These are phyloP conservation scores for Orobanche coerulescens DNA, from an alignment of 257 asterid genomes.

Conservation along the genomic window DNA sequence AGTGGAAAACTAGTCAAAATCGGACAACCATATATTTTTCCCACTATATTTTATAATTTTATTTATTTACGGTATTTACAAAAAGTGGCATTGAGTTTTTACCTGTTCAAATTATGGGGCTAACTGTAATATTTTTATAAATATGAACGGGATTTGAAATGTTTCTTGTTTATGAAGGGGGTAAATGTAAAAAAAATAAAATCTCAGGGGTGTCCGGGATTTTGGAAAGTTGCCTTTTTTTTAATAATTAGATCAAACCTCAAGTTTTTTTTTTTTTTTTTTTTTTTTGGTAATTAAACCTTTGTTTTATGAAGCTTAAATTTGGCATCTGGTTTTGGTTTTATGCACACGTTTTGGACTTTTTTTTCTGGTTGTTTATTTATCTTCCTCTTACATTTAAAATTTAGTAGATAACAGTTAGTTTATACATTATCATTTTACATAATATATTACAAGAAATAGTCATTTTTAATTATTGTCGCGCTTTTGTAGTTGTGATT, in stretches of 20 bases:
- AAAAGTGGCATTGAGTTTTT: no score
- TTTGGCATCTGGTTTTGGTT: background rate
- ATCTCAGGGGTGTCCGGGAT: no score
- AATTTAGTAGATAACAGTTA: background rate
- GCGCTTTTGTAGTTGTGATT: background rate
- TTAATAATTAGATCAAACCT: no score
- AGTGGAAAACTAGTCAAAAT: background rate
- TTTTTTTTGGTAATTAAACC: background rate
- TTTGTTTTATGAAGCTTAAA: background rate
- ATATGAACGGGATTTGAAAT: no score
- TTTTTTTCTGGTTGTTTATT: background rate
- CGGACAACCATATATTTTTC: background rate
- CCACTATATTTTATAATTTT: no score
- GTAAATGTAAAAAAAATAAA: no score
- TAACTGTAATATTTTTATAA: no score
- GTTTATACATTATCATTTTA: background rate
- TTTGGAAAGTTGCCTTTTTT: no score
- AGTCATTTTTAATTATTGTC: background rate
- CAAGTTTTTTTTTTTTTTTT: background rate
- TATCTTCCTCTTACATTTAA: background rate
- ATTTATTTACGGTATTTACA: no score
- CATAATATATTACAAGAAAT: background rate
- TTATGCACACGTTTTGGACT: background rate
- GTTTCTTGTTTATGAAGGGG: no score
- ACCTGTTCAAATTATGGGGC: no score